Evolutionary conservation across 208 protist genomes (phyloP), one percentile per base, ranked within the genome.

Genomic region (Wallacemonas sp.): DNA sequence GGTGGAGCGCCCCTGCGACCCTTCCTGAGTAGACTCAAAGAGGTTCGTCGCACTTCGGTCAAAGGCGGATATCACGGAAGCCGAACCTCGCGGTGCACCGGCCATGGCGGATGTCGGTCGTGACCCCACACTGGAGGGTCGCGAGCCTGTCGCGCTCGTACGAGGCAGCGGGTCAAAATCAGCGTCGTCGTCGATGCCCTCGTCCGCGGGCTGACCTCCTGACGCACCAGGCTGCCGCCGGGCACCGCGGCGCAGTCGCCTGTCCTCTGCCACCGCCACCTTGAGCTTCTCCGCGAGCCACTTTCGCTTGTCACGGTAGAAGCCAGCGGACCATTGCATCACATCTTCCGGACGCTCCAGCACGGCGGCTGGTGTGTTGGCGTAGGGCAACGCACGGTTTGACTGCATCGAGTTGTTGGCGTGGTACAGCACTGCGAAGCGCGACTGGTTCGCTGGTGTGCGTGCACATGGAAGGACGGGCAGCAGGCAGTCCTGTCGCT

Each of bases 361-460:
- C 27, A 95, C 74, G 19, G 77, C 84, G 3, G 90, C 86, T 4
- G 90, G 90, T 19, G 72, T 79, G 59, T 71, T 79, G 6, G 74
- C 30, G 61, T 93, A 84, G 19, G 84, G 86, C 34, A 95, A 65
- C 31, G 91, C 55, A 28, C 75, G 75, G 46, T 79, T 66, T 9
- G 69, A 74, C 42, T 77, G 63, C 33, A 90, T 31, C 11, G 78
- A 74, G 69, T 86, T 95, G 22, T 46, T 56, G 15, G 75, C n/a
- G 60, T 83, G 72, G 66, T 85, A 90, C 55, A 91, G 66, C 6
- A 95, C 24, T 11, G 90, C 86, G 62, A 95, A 91, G 38, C 79
- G 77, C 19, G 68, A 6, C 21, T 22, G n/a, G 51, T 77, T 81
- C 12, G 41, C 41, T 3, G 3, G 12, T 17, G 26, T 84, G 46